Base-by-base conservation (phyloP, 2,329 filamentous ascomycete species). In the Calonectria honghensis region DNA sequence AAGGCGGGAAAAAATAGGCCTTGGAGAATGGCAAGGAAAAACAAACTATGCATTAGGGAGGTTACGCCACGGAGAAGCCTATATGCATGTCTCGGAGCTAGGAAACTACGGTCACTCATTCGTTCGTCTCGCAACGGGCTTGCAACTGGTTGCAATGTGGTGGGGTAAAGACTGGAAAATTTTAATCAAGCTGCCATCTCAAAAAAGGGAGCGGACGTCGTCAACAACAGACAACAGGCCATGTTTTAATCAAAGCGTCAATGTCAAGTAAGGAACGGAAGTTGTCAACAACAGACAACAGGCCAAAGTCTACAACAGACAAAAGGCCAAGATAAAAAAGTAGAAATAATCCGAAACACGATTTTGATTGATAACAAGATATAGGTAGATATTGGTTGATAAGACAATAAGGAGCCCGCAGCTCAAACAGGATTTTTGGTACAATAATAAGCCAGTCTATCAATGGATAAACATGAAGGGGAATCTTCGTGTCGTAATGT, bases 151-250 rank as follows among this genome's bases (percentile, higher is more conserved):
- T n/a, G 35, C 35, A 61, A 29, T 41, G 20, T 61, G n/a, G 35
- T 41, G 52, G 66, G 52, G 66, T 69, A 69, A 69, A 29, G 66
- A 69, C 66, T 59, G 51, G 51, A n/a, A n/a, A 27, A 27, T 18
- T 39, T 41, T 61, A 31, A 68, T 68, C 51, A 59, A 48, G 45
- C 54, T 59, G 52, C 3, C 13, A 29, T 39, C 32, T 54, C 39
- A 65, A 69, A 65, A 69, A 48, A 48, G 50, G 39, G 67, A 69
- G 67, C 39, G 67, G 24, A 51, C 18, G 37, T 27, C n/a, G 51
- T 57, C 66, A 61, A 27, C 35, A 68, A 41, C 24, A 61, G 50
- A 45, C 32, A 68, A 45, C 41, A 20, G 18, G 41, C 41, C 41
- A 41, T 7, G 45, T 18, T 9, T 31, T 39, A 29, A 39, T 48